phyloP scores from a whole-genome alignment of 371 early-diverging fungal genomes.

The Mortierella sp. region DNA sequence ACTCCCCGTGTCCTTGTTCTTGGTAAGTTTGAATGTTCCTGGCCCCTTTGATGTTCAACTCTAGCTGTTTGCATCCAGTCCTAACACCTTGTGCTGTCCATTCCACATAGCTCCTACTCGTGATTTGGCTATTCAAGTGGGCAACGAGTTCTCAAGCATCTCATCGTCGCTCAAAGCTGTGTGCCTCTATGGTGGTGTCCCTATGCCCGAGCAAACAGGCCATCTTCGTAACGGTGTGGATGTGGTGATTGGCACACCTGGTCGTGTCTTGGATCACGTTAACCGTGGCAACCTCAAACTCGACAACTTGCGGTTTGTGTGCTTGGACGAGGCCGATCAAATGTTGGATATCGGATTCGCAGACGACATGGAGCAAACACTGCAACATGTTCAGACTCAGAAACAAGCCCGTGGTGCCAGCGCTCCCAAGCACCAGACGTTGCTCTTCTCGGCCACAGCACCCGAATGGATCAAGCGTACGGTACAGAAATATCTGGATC shows the following conservation, averaged over 20 bases:
- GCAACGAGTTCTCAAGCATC: slow-evolving; percentile 77
- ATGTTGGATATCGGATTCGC: slow-evolving; percentile 98
- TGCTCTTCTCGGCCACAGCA: slow-evolving; percentile 90
- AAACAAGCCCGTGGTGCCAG: slow-evolving; percentile 80
- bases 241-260: slow-evolving; percentile 97
- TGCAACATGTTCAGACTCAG: slow-evolving; percentile 80
- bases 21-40: slow-evolving; percentile 32
- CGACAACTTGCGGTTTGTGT: slow-evolving; percentile 75
- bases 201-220: slow-evolving; percentile 81
- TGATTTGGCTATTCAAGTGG: slow-evolving; percentile 95
- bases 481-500: slow-evolving; percentile 84
- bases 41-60: no score
- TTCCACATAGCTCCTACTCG: slow-evolving; percentile 96
- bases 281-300: slow-evolving; percentile 86
- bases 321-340: slow-evolving; percentile 97
- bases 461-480: slow-evolving; percentile 88
- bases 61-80: no score
- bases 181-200: slow-evolving; percentile 78
- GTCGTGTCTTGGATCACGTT: slow-evolving; percentile 95
- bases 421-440: slow-evolving; percentile 79
- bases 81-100: no score
- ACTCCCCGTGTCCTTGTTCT: slow-evolving; percentile 87
- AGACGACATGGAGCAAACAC: slow-evolving; percentile 89
- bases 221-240: slow-evolving; percentile 92
- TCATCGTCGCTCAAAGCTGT: slow-evolving; percentile 65